A percentile compares a stretch with the other conserved stretches of the same genome.
These are phyloP conservation scores for Agapanthus africanus DNA, from an alignment of 106 monocot species.

Conservation along the genomic window DNA sequence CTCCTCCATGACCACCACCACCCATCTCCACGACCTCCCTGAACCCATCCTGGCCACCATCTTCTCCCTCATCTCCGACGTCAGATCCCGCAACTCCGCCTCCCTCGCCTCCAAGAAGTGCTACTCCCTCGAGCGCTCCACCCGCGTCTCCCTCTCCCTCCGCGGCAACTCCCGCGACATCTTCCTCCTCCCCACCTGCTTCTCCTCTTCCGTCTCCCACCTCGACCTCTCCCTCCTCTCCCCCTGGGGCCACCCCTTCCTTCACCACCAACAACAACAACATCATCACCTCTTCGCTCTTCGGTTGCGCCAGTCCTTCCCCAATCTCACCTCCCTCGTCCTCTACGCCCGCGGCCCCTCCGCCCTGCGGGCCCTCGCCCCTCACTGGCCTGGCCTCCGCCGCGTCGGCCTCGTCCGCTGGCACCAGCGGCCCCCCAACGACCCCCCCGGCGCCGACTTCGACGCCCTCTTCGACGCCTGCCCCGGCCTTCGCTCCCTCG, in stretches of 20 bases:
- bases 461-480: slow-evolving; percentile 38
- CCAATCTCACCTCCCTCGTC: slow-evolving; percentile 35
- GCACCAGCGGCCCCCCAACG: slow-evolving; percentile 63
- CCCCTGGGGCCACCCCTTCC: slow-evolving; percentile 58
- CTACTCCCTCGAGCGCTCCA: slow-evolving; percentile 51
- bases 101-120: slow-evolving; percentile 58
- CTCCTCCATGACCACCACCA: background rate
- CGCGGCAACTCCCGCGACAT: slow-evolving; percentile 69
- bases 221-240: slow-evolving; percentile 92
- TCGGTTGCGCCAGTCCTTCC: slow-evolving; percentile 52
- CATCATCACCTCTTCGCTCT: slow-evolving; percentile 19
- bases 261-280: background rate
- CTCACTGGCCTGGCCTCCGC: slow-evolving; percentile 38
- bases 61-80: slow-evolving; percentile 38
- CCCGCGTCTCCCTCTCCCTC: slow-evolving; percentile 62
- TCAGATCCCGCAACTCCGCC: slow-evolving; percentile 53
- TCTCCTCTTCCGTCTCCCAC: slow-evolving; percentile 45
- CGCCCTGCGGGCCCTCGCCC: slow-evolving; percentile 27
- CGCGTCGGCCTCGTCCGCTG: slow-evolving; percentile 66
- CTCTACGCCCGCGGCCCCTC: slow-evolving; percentile 62
- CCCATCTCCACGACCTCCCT: slow-evolving; percentile 57
- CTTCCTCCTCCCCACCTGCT: slow-evolving; percentile 58
- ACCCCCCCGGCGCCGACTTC: slow-evolving; percentile 46
- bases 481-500: slow-evolving; percentile 32
- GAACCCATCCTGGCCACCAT: slow-evolving; percentile 52